Percentiles rank a stretch among this genome's conserved stretches.
phyloP scores from a whole-genome alignment of 2,329 filamentous ascomycete genomes.

The Mariannaea sp. region DNA sequence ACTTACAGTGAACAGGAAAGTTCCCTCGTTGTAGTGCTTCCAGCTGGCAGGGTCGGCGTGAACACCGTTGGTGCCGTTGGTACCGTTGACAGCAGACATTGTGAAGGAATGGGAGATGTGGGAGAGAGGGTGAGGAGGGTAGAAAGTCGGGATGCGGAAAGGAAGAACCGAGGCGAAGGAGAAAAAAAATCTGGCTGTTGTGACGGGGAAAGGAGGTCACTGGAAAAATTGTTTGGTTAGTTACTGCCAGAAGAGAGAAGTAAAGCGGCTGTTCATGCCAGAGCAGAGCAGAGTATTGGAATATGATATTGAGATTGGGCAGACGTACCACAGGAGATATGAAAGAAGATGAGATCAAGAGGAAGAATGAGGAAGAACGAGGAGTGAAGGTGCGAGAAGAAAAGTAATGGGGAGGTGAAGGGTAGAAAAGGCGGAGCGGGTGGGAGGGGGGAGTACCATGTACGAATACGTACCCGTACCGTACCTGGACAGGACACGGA shows the following conservation, averaged over 20 bases:
- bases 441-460: slow-evolving; percentile 28
- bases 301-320: background rate
- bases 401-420: slow-evolving; percentile 38
- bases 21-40: slow-evolving; percentile 65
- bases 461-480: slow-evolving; percentile 42
- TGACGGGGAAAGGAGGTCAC: slow-evolving; percentile 33
- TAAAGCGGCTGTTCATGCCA: slow-evolving; percentile 9
- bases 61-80: slow-evolving; percentile 48
- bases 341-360: slow-evolving; percentile 19
- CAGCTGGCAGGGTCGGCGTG: slow-evolving; percentile 41
- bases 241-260: slow-evolving; percentile 13
- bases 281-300: background rate
- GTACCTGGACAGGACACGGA: too few relatives aligned
- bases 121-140: slow-evolving; percentile 16
- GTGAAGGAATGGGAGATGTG: slow-evolving; percentile 44
- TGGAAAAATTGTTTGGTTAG: slow-evolving; percentile 27
- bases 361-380: slow-evolving; percentile 28
- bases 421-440: slow-evolving; percentile 36
- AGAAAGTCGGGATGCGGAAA: slow-evolving; percentile 31
- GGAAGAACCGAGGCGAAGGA: slow-evolving; percentile 24
- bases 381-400: slow-evolving; percentile 28
- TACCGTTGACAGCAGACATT: slow-evolving; percentile 59
- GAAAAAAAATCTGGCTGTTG: slow-evolving; percentile 29
- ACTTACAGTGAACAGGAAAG: slow-evolving; percentile 81
- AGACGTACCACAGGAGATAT: slow-evolving; percentile 23